These are phyloP conservation scores for Erodium trifolium DNA, from an alignment of 441 rosid genomes.

Conservation along the genomic window DNA sequence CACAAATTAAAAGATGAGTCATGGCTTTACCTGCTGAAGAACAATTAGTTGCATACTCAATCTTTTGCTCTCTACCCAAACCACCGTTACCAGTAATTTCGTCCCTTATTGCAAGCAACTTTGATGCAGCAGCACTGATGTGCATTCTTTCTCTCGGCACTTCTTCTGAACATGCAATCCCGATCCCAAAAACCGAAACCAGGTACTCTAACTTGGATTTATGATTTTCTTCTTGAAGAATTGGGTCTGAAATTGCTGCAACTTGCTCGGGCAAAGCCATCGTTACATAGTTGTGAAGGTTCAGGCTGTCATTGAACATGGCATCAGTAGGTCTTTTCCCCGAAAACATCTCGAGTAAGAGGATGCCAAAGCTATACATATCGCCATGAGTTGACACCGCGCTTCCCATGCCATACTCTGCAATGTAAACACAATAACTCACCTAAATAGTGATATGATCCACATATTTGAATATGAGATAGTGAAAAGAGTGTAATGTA, in stretches of 20 bases:
- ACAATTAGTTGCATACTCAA: too few species aligned
- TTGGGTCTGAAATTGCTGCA: neutral
- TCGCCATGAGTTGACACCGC: neutral
- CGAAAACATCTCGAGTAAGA: slow-evolving; percentile 7
- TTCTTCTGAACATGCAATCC: neutral
- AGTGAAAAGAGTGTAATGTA: neutral
- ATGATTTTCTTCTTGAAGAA: neutral
- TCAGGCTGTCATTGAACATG: slow-evolving; percentile 9
- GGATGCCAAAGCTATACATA: slow-evolving; percentile 8
- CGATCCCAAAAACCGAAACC: neutral
- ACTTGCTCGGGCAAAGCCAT: neutral
- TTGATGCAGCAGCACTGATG: neutral
- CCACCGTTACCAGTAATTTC: too few species aligned
- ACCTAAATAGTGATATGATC: neutral
- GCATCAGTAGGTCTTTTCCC: slow-evolving; percentile 11
- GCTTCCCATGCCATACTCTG: slow-evolving; percentile 13
- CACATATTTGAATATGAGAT: neutral
- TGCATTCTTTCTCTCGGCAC: neutral
- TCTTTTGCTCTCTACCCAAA: neutral
- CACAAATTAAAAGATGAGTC: too few species aligned
- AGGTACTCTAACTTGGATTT: neutral
- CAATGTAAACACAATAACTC: neutral
- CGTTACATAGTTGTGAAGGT: neutral
- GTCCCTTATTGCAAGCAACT: neutral
- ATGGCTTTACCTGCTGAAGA: too few species aligned